Percentiles rank a stretch among this genome's conserved stretches.
Evolutionary conservation across 805 yeast species (phyloP).

Genomic region (Wickerhamomyces strasburgensis): DNA sequence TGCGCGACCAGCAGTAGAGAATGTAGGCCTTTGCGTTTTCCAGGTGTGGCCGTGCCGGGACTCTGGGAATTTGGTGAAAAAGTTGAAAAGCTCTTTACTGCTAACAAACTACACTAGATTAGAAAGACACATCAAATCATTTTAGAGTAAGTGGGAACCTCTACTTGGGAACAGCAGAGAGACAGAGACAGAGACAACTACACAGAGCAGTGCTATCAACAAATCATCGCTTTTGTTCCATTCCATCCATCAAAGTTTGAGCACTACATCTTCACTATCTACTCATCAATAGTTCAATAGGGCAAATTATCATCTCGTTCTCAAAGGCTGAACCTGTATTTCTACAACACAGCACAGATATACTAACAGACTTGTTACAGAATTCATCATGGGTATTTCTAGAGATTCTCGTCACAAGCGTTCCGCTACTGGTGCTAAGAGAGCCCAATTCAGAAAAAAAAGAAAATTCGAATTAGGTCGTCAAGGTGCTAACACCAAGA

Average conservation of each 20-base stretch:
- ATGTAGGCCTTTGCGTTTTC: too few species aligned
- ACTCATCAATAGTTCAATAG: too few species aligned
- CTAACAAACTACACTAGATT: conserved; percentile 5
- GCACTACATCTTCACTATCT: too few species aligned
- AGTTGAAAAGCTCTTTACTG: conserved; percentile 14
- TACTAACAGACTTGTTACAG: conserved; percentile 15
- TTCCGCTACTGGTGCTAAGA: conserved; percentile 99
- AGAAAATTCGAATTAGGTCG: conserved; percentile 99
- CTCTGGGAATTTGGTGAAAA: conserved; percentile 13
- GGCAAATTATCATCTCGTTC: too few species aligned
- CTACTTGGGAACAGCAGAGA: background rate
- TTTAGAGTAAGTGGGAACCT: conserved; percentile 10
- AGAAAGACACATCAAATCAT: conserved; percentile 7
- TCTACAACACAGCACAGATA: too few species aligned
- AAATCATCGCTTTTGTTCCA: too few species aligned
- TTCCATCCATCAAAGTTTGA: too few species aligned
- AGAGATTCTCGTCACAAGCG: conserved; percentile 99
- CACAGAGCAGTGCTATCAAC: too few species aligned
- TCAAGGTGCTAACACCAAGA: conserved; percentile 99
- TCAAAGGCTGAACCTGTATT: too few species aligned
- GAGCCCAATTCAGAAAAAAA: conserved; percentile 99
- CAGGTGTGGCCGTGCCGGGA: background rate
- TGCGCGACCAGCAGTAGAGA: too few species aligned
- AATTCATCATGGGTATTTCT: conserved; percentile 93
- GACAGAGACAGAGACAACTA: too few species aligned